Conservation (phyloP, 1,139 yeast species). For the Suhomyces yuchorum region DNA sequence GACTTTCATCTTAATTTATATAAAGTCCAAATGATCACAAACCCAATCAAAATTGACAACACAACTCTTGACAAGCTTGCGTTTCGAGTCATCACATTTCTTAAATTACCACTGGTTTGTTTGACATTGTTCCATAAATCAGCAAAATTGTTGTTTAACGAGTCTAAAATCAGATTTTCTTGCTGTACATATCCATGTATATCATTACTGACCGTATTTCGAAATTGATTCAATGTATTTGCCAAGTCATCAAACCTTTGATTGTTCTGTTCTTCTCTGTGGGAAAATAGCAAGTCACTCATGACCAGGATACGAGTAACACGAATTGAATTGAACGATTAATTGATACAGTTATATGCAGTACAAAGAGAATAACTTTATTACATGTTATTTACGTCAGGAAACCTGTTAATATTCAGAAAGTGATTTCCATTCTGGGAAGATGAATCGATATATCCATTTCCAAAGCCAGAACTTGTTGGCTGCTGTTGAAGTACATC, state of each 20-base stretch:
- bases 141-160: constrained; percentile 61
- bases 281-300: constrained; percentile 44
- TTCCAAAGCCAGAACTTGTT: constrained; percentile 43
- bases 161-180: constrained; percentile 50
- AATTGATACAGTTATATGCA: neutral
- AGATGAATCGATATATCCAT: constrained; percentile 17
- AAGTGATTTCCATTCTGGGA: constrained; percentile 16
- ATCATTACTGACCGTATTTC: constrained; percentile 47
- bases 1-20: constrained; percentile 35
- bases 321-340: neutral
- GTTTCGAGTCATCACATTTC: constrained; percentile 50
- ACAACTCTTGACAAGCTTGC: constrained; percentile 46
- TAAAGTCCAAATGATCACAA: constrained; percentile 69
- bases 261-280: constrained; percentile 49
- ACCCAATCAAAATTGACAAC: constrained; percentile 53
- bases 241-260: constrained; percentile 50
- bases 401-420: constrained; percentile 36
- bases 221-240: constrained; percentile 46
- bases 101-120: constrained; percentile 65
- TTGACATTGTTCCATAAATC: constrained; percentile 61
- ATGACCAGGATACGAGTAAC: constrained; percentile 16
- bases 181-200: constrained; percentile 47
- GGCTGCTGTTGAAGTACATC: constrained; percentile 32
- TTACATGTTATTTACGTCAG: constrained; percentile 30
- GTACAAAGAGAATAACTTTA: neutral